Evolutionary conservation across 1,284 basidiomycete genomes (phyloP).

Genomic region (Naganishia sp.): DNA sequence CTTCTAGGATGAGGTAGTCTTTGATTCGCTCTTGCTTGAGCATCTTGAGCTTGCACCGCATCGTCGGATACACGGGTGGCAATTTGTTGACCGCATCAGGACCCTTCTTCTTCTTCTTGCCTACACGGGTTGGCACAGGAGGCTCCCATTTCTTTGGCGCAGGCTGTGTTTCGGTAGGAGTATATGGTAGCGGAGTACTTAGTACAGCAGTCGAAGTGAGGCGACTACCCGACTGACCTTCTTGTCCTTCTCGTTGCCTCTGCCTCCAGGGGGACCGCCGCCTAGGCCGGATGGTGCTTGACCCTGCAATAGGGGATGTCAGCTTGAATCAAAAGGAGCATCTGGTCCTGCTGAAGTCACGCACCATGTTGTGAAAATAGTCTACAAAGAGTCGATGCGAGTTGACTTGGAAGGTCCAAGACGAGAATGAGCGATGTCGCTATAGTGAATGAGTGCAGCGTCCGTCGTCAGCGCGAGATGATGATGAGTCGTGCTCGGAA

Average conservation of each 20-base stretch:
- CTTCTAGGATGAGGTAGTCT: slow-evolving; percentile 95
- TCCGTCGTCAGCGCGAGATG: slow-evolving; percentile 19
- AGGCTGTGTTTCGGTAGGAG: slow-evolving; percentile 13
- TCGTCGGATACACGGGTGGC: slow-evolving; percentile 90
- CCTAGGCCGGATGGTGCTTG: slow-evolving; percentile 71
- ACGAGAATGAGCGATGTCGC: no score
- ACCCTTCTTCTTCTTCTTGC: slow-evolving; percentile 89
- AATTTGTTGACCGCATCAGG: slow-evolving; percentile 90
- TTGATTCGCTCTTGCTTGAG: slow-evolving; percentile 97
- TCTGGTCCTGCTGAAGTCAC: not conserved
- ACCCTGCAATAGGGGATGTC: slow-evolving; percentile 57
- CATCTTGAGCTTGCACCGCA: slow-evolving; percentile 91
- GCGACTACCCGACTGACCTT: slow-evolving; percentile 52
- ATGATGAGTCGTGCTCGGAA: slow-evolving; percentile 12
- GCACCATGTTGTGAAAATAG: no score
- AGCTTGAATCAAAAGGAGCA: not conserved
- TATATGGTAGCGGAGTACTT: not conserved
- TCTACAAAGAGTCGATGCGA: no score
- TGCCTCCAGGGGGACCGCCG: slow-evolving; percentile 55
- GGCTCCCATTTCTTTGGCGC: slow-evolving; percentile 94
- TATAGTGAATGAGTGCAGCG: no score
- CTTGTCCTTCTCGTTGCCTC: slow-evolving; percentile 60
- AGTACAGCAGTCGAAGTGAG: slow-evolving; percentile 1
- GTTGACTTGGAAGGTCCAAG: no score
- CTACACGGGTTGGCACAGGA: slow-evolving; percentile 93